Evolutionary conservation across 768 basidiomycete genomes (phyloP), one percentile per base, ranked within the genome.

Genomic region (Astraeus odoratus): DNA sequence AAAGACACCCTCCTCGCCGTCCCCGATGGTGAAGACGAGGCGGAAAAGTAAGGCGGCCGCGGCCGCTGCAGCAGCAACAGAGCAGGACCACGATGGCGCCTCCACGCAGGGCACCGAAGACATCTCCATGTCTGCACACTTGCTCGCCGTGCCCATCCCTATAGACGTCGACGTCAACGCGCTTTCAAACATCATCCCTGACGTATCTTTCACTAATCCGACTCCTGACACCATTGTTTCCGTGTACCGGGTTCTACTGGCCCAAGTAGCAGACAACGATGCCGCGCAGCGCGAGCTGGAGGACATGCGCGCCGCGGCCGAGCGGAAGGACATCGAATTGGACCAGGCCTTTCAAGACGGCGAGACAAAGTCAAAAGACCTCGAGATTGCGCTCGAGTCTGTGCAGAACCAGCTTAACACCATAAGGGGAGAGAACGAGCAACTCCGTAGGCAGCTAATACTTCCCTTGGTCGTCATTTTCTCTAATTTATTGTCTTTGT

Each of bases 321-420:
- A 86, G 54, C 76, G 75, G 62, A 84, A 83, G 60, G 87, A 90
- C 44, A 70, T 92, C 2, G 89, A 93, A 61, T 68, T 91, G 27
- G 89, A 92, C 60, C 88, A 91, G 64, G 80, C 86, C 5, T 61
- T 89, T 27, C 84, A 89, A 54, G 88, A 92, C 59, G 77, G 75
- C 42, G 86, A 92, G 58, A 76, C 70, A 1, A 64, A 72, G 39
- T 63, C 76, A 1, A 75, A 73, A 41, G 80, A 85, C 25, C 55
- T 81, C 9, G 83, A 85, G 54, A 57, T 54, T 0, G 64, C 76
- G 1, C 50, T 80, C 24, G 77, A 82, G 43, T 50, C 55, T 36
- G 60, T 74, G 4, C 77, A 80, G 50, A 69, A 69, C 22, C 82
- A 91, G 55, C 60, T 89, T 1, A 63, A 59, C 19, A 58, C 71